A percentile compares a stretch with the other conserved stretches of the same genome.
phyloP scores from a whole-genome alignment of 106 monocot species.

The Posidonia australis region DNA sequence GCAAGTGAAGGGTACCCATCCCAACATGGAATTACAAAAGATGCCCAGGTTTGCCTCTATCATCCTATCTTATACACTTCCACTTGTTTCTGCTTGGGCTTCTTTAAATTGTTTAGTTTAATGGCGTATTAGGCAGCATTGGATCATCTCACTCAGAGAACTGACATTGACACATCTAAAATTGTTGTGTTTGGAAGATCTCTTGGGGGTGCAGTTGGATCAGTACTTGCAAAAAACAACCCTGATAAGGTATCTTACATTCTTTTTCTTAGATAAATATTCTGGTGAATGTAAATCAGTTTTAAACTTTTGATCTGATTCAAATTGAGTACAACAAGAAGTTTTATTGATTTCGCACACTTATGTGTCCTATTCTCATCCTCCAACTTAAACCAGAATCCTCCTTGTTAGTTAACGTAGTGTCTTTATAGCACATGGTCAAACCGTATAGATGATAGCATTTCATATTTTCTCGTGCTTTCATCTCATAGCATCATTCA shows the following conservation, averaged over 20 bases:
- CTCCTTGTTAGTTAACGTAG: too few species aligned
- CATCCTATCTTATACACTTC: too few species aligned
- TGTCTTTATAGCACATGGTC: too few species aligned
- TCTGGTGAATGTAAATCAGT: too few species aligned
- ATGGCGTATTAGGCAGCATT: slow-evolving; percentile 57
- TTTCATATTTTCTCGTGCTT: neutral
- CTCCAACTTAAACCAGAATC: too few species aligned
- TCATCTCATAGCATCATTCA: neutral
- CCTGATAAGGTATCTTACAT: slow-evolving; percentile 58
- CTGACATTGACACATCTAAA: slow-evolving; percentile 70
- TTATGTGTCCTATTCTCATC: too few species aligned
- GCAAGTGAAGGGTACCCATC: slow-evolving; percentile 89
- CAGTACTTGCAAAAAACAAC: slow-evolving; percentile 76
- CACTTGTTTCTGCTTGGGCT: neutral
- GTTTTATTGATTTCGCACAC: too few species aligned
- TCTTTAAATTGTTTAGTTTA: neutral
- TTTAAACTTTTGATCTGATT: too few species aligned
- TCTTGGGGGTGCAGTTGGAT: slow-evolving; percentile 81
- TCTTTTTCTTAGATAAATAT: neutral
- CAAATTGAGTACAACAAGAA: too few species aligned
- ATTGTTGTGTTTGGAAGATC: slow-evolving; percentile 91
- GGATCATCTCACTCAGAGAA: slow-evolving; percentile 61
- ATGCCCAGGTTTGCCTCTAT: slow-evolving; percentile 57
- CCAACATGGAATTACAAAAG: slow-evolving; percentile 77
- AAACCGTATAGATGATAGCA: too few species aligned